phyloP scores from a whole-genome alignment of 2,329 filamentous ascomycete species.

The Chaetomiaceae sp. region DNA sequence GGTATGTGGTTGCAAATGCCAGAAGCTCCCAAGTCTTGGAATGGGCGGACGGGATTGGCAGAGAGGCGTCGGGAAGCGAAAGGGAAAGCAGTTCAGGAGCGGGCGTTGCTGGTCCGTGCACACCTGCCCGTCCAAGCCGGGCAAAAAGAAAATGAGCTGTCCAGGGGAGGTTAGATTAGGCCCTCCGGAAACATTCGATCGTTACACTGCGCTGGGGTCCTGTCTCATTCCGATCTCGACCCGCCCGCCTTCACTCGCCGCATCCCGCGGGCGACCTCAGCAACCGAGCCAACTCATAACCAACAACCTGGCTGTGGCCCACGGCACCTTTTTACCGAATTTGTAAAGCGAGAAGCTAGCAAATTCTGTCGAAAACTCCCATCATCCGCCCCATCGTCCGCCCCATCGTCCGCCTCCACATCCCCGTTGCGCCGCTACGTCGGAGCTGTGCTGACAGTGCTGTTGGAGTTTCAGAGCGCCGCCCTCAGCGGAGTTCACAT shows the following conservation, averaged over 20 bases:
- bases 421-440: too few species aligned
- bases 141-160: slow-evolving; percentile 25
- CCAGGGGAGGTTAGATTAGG: slow-evolving; percentile 21
- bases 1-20: slow-evolving; percentile 20
- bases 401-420: too few species aligned
- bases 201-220: slow-evolving; percentile 11
- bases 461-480: too few species aligned
- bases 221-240: slow-evolving; percentile 3
- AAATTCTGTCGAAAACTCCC: too few species aligned
- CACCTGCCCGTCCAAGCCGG: slow-evolving; percentile 4
- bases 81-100: slow-evolving; percentile 16
- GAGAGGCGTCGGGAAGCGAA: slow-evolving; percentile 18
- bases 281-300: not conserved
- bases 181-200: slow-evolving; percentile 17
- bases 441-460: too few species aligned
- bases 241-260: not conserved
- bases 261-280: not conserved
- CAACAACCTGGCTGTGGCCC: too few species aligned
- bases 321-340: too few species aligned
- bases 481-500: too few species aligned
- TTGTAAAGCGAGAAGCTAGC: too few species aligned
- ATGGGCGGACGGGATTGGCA: slow-evolving; percentile 24
- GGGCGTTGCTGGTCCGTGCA: slow-evolving; percentile 20
- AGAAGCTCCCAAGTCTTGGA: slow-evolving; percentile 17
- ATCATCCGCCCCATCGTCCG: too few species aligned